Evolutionary conservation across 495 filamentous ascomycete species (phyloP).

Genomic region (Aspergillus haitiensis): DNA sequence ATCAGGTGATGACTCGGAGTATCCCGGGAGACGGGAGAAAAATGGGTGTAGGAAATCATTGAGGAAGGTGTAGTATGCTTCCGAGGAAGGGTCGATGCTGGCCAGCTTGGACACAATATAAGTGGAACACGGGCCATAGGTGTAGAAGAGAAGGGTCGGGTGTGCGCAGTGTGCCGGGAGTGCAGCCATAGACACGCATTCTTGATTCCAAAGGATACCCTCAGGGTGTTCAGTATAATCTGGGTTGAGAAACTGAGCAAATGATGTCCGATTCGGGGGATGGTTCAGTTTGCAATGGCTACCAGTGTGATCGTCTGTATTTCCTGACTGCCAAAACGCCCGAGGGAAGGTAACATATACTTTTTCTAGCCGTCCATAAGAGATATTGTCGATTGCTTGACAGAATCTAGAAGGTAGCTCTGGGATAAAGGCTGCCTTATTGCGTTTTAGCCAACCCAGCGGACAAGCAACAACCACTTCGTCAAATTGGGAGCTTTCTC

Average conservation of each 20-base stretch:
- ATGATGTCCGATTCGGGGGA: slow-evolving; percentile 25
- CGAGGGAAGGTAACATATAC: slow-evolving; percentile 82
- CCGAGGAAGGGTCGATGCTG: slow-evolving; percentile 26
- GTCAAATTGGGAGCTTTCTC: slow-evolving; percentile 63
- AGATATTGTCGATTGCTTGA: slow-evolving; percentile 72
- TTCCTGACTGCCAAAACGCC: slow-evolving; percentile 59
- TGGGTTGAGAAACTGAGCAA: slow-evolving; percentile 49
- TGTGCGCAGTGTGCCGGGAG: slow-evolving; percentile 62
- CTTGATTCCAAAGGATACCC: slow-evolving; percentile 74
- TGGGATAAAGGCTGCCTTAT: slow-evolving; percentile 69
- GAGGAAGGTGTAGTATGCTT: slow-evolving; percentile 35
- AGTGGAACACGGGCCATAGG: slow-evolving; percentile 62
- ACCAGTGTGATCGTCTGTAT: not conserved
- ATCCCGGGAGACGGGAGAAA: slow-evolving; percentile 71
- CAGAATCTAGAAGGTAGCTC: slow-evolving; percentile 61
- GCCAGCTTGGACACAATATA: slow-evolving; percentile 51
- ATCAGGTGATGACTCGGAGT: slow-evolving; percentile 46
- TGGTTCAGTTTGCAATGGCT: slow-evolving; percentile 1
- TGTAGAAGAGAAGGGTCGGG: slow-evolving; percentile 91
- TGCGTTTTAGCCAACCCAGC: slow-evolving; percentile 84
- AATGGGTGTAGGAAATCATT: slow-evolving; percentile 57
- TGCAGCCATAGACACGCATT: slow-evolving; percentile 74
- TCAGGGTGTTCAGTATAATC: slow-evolving; percentile 68
- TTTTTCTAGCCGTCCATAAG: slow-evolving; percentile 90
- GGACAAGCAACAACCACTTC: slow-evolving; percentile 84